phyloP scores from a whole-genome alignment of 2,329 filamentous ascomycete genomes.

The Epicoccum sorghinum region DNA sequence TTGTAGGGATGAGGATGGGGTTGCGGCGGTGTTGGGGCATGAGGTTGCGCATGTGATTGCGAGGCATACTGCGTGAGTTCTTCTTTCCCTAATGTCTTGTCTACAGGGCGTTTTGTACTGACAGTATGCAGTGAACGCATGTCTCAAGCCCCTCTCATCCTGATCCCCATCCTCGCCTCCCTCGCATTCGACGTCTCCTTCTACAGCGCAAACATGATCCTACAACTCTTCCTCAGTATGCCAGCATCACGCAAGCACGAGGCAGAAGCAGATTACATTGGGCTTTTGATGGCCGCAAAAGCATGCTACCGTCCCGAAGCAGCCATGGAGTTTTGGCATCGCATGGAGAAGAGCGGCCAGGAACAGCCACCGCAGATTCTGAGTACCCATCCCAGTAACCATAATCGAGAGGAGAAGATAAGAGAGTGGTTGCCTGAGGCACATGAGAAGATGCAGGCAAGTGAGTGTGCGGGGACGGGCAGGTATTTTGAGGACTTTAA shows the following conservation, averaged over 20 bases:
- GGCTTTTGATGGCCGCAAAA: conserved; percentile 81
- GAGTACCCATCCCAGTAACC: conserved; percentile 76
- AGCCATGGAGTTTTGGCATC: conserved; percentile 66
- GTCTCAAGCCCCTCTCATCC: conserved; percentile 52
- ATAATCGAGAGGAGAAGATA: conserved; percentile 69
- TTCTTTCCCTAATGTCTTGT: neutral
- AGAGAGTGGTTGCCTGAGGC: conserved; percentile 59
- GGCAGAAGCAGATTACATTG: conserved; percentile 80
- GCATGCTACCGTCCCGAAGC: conserved; percentile 75
- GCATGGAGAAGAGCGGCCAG: conserved; percentile 64
- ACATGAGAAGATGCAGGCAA: conserved; percentile 43
- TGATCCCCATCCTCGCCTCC: conserved; percentile 46
- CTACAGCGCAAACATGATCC: conserved; percentile 49
- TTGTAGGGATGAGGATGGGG: conserved; percentile 68
- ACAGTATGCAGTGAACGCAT: conserved; percentile 60
- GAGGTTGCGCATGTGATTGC: conserved; percentile 75
- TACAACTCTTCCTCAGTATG: conserved; percentile 68
- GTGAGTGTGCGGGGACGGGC: conserved; percentile 34
- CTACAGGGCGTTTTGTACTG: neutral
- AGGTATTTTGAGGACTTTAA: conserved; percentile 16
- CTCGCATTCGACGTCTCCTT: conserved; percentile 51
- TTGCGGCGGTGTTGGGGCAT: conserved; percentile 78
- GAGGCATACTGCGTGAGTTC: conserved; percentile 41
- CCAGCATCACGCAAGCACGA: conserved; percentile 75
- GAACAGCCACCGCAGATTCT: conserved; percentile 70